phyloP scores from a whole-genome alignment of 1,284 basidiomycete species.

The Paramarasmius palmivorus region DNA sequence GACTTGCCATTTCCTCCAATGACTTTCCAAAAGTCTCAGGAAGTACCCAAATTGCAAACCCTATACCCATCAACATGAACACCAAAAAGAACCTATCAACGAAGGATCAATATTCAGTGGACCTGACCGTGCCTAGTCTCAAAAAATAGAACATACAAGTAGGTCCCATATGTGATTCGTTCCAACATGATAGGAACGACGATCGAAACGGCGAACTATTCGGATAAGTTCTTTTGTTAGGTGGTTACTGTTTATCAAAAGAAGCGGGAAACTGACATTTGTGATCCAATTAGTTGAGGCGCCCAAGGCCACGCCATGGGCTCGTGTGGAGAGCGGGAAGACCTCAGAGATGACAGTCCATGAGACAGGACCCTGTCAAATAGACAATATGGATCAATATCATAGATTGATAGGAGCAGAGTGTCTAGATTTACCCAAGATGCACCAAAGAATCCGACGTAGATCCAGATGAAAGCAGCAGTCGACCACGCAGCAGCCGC shows the following conservation, averaged over 20 bases:
- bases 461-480: constrained; percentile 34
- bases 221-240: constrained; percentile 1
- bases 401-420: neutral
- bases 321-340: constrained; percentile 24
- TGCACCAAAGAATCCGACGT: constrained; percentile 23
- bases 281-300: constrained; percentile 27
- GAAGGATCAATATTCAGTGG: too few relatives aligned
- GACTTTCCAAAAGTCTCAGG: constrained; percentile 26
- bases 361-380: constrained; percentile 23
- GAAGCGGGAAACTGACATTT: constrained; percentile 14
- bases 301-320: constrained; percentile 24
- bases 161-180: constrained; percentile 24
- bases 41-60: constrained; percentile 23
- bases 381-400: neutral
- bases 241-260: neutral
- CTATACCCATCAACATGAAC: constrained; percentile 27
- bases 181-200: constrained; percentile 24
- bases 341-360: constrained; percentile 27
- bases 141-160: constrained; percentile 16
- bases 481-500: constrained; percentile 27
- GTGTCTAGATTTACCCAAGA: constrained; percentile 20
- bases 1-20: constrained; percentile 24
- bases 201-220: constrained; percentile 22
- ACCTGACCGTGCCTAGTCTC: neutral
- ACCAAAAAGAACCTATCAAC: constrained; percentile 21